Percentiles rank a stretch among this genome's conserved stretches.
Evolutionary conservation across 352 stramenopile species (phyloP).

Genomic region (Pythium grandisporangium): DNA sequence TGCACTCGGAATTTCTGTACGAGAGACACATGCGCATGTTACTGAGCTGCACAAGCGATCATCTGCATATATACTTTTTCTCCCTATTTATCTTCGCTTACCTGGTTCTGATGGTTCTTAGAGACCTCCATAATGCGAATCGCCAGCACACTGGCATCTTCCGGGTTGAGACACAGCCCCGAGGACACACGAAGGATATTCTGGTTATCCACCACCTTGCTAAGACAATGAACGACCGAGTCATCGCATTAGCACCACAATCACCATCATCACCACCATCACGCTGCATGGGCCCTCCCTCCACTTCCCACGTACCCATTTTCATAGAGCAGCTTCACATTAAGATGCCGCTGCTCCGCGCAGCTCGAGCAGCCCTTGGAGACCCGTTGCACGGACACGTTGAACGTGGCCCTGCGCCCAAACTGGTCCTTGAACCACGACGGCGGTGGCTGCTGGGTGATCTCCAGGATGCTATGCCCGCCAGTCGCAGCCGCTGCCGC

Average conservation of each 20-base stretch:
- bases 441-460: conserved; percentile 45
- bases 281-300: too few species aligned
- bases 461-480: conserved; percentile 25
- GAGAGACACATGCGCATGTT: not conserved
- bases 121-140: conserved; percentile 75
- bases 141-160: conserved; percentile 33
- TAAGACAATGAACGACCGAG: conserved; percentile 6
- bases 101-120: conserved; percentile 81
- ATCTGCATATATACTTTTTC: too few species aligned
- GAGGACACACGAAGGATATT: conserved; percentile 52
- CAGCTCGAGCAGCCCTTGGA: conserved; percentile 27
- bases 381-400: conserved; percentile 27
- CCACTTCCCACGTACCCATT: conserved; percentile 33
- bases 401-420: conserved; percentile 65
- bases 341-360: conserved; percentile 35
- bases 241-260: not conserved
- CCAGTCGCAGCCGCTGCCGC: too few species aligned
- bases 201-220: conserved; percentile 69
- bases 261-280: too few species aligned
- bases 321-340: conserved; percentile 64
- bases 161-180: conserved; percentile 50
- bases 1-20: conserved; percentile 47
- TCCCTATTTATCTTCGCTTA: too few species aligned
- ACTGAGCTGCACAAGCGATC: too few species aligned
- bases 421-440: conserved; percentile 81